Evolutionary conservation across 306 rosid species (phyloP).

Genomic region (Glycine tomentella): DNA sequence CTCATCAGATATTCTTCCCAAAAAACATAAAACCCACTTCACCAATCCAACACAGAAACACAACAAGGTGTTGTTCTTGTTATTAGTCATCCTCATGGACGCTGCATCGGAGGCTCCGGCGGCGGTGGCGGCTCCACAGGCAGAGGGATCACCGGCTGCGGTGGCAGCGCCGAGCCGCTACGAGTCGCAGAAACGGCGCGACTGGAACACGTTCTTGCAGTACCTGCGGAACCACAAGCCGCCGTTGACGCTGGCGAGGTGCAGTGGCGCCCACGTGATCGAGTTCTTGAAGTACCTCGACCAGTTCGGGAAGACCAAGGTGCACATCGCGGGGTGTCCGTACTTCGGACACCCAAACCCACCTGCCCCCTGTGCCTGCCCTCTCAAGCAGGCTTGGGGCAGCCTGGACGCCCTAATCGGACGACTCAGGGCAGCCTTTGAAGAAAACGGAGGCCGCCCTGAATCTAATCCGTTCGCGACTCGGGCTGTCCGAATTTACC

Average conservation of each 20-base stretch:
- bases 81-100: conserved; percentile 59
- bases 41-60: too few relatives aligned
- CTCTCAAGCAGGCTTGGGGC: conserved; percentile 93
- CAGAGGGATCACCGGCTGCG: conserved; percentile 6
- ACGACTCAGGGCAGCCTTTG: conserved; percentile 92
- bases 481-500: conserved; percentile 82
- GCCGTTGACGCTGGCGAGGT: conserved; percentile 79
- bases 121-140: neutral
- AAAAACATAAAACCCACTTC: too few relatives aligned
- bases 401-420: conserved; percentile 97
- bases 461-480: conserved; percentile 92
- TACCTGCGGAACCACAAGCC: conserved; percentile 92
- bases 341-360: conserved; percentile 87
- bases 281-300: conserved; percentile 92
- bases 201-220: conserved; percentile 98
- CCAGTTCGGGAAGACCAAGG: conserved; percentile 96
- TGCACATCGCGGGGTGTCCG: conserved; percentile 72
- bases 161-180: conserved; percentile 66
- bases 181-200: conserved; percentile 94
- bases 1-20: neutral
- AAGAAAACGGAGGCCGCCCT: conserved; percentile 87
- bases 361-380: conserved; percentile 89
- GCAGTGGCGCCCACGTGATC: conserved; percentile 99
- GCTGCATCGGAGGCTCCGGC: conserved; percentile 48
- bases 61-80: neutral